A percentile compares a stretch with the other conserved stretches of the same genome.
Conservation (phyloP, 169 alveolate genomes). For the Theileria annulata region DNA sequence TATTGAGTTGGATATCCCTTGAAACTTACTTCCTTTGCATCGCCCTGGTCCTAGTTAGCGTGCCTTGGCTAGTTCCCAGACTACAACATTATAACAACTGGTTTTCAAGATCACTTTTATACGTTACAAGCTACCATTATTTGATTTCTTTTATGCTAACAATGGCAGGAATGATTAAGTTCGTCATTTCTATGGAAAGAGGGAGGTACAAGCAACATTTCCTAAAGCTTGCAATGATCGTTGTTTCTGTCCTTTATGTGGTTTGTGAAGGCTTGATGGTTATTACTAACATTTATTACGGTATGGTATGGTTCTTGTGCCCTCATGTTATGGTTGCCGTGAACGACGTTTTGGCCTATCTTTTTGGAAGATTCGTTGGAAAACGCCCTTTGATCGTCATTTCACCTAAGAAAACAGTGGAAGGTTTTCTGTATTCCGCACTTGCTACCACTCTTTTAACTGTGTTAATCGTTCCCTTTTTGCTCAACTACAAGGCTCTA, state of each 20-base stretch:
- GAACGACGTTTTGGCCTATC: conserved; percentile 95
- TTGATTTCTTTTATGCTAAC: conserved; percentile 82
- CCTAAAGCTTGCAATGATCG: conserved; percentile 86
- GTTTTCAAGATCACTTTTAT: conserved; percentile 36
- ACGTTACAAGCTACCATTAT: conserved; percentile 81
- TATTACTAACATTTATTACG: conserved; percentile 90
- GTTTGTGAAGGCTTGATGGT: conserved; percentile 74
- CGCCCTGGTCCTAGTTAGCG: conserved; percentile 60
- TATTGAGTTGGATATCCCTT: conserved; percentile 51
- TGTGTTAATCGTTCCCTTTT: conserved; percentile 57
- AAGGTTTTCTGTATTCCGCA: conserved; percentile 95
- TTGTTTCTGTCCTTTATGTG: conserved; percentile 69
- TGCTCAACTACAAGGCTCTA: conserved; percentile 75
- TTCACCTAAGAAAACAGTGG: conserved; percentile 99
- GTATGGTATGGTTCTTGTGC: conserved; percentile 94
- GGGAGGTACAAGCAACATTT: conserved; percentile 91
- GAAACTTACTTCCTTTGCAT: conserved; percentile 51
- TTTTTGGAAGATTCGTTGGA: conserved; percentile 94
- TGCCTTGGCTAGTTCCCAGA: conserved; percentile 80
- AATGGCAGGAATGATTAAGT: conserved; percentile 89
- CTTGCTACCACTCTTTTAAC: conserved; percentile 82
- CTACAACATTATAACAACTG: conserved; percentile 48
- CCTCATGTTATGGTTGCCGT: conserved; percentile 91
- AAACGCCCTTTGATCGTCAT: conserved; percentile 88
- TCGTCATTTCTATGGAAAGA: conserved; percentile 87